Evolutionary conservation across 768 basidiomycete genomes (phyloP).

Genomic region (Podaxis rugospora): DNA sequence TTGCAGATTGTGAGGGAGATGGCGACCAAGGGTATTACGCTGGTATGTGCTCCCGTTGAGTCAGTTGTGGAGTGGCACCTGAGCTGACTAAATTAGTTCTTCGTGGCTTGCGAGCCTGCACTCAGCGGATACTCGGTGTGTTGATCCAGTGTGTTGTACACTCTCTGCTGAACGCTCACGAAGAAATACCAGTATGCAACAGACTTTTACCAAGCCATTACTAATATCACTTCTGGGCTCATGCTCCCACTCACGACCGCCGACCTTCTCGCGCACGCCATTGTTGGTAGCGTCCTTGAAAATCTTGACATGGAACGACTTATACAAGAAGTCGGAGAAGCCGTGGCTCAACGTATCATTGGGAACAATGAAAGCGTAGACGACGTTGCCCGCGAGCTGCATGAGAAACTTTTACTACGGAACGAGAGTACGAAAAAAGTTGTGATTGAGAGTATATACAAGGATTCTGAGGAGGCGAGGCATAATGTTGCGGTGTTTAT

Average conservation of each 20-base stretch:
- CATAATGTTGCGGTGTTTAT: slow-evolving; percentile 90
- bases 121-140: slow-evolving; percentile 86
- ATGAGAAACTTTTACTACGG: slow-evolving; percentile 83
- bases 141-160: background rate
- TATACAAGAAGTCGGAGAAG: slow-evolving; percentile 90
- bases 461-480: slow-evolving; percentile 79
- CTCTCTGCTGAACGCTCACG: background rate
- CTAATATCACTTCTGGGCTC: slow-evolving; percentile 87
- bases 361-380: slow-evolving; percentile 95
- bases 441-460: slow-evolving; percentile 94
- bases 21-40: slow-evolving; percentile 86
- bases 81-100: slow-evolving; percentile 57
- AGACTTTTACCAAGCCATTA: slow-evolving; percentile 93
- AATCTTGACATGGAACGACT: slow-evolving; percentile 98
- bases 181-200: slow-evolving; percentile 64
- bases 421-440: slow-evolving; percentile 98
- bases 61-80: slow-evolving; percentile 3
- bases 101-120: slow-evolving; percentile 98
- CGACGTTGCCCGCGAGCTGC: slow-evolving; percentile 91
- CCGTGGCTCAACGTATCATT: slow-evolving; percentile 88
- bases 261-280: slow-evolving; percentile 90
- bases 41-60: slow-evolving; percentile 46
- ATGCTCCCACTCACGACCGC: slow-evolving; percentile 97
- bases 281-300: slow-evolving; percentile 94
- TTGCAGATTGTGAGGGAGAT: slow-evolving; percentile 81